Percentiles rank a stretch among this genome's conserved stretches.
These are phyloP conservation scores for Aaosphaeria arxii DNA, from an alignment of 2,329 filamentous ascomycete species.

Conservation along the genomic window DNA sequence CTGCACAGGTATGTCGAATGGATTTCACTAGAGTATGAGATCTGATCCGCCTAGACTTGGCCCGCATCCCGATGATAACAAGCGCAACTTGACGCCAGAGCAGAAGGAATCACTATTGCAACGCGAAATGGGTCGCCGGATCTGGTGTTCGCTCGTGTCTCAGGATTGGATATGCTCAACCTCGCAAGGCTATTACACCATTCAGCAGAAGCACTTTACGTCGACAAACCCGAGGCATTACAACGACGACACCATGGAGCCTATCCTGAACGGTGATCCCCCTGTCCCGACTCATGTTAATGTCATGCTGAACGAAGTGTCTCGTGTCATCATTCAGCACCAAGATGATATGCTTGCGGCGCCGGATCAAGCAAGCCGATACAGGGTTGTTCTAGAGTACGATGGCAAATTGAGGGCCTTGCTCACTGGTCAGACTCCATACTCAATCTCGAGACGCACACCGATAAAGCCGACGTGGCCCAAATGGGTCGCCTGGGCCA, in stretches of 20 bases:
- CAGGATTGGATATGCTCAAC: constrained; percentile 46
- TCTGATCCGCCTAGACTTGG: constrained; percentile 10
- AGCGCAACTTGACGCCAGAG: constrained; percentile 10
- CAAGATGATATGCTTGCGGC: constrained; percentile 37
- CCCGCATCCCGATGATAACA: constrained; percentile 24
- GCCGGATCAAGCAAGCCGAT: constrained; percentile 34
- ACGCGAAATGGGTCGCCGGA: constrained; percentile 39
- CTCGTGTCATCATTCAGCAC: constrained; percentile 35
- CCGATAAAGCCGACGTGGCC: constrained; percentile 39
- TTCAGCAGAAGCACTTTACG: constrained; percentile 36
- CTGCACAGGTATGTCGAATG: constrained; percentile 34
- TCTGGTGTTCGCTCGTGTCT: constrained; percentile 39
- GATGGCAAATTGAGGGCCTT: constrained; percentile 38
- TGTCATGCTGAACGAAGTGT: constrained; percentile 36
- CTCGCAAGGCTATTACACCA: constrained; percentile 38
- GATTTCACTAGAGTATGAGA: not conserved
- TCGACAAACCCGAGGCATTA: constrained; percentile 33
- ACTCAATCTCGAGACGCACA: constrained; percentile 29
- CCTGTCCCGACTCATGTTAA: constrained; percentile 29
- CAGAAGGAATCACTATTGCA: constrained; percentile 27
- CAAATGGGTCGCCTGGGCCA: constrained; percentile 40
- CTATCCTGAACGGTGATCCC: constrained; percentile 8
- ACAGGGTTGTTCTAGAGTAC: constrained; percentile 40
- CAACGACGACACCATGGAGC: constrained; percentile 34
- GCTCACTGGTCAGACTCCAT: constrained; percentile 32